Evolutionary conservation across 352 stramenopile species (phyloP).

Genomic region (Aphanomyces invadans): DNA sequence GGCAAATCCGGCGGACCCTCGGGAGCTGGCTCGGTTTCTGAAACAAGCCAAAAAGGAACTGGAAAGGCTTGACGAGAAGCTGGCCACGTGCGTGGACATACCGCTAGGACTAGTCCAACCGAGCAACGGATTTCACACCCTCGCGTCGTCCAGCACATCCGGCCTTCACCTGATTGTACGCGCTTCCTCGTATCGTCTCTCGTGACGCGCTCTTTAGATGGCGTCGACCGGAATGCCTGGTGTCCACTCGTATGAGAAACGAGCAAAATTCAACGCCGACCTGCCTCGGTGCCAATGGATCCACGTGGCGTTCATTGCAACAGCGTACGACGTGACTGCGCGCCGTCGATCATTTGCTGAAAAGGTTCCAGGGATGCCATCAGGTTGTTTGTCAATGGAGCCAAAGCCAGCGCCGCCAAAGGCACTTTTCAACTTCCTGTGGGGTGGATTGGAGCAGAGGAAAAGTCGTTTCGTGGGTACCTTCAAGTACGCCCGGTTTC

Average conservation of each 20-base stretch:
- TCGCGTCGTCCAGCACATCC: conserved; percentile 37
- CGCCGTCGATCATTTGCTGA: no score
- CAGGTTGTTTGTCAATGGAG: conserved; percentile 42
- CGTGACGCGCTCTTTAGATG: conserved; percentile 6
- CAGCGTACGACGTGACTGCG: not conserved
- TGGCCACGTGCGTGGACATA: not conserved
- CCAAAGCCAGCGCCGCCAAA: conserved; percentile 33
- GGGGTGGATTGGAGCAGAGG: conserved; percentile 34
- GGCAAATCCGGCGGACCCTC: not conserved
- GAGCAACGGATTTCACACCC: conserved; percentile 32
- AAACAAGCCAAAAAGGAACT: conserved; percentile 15
- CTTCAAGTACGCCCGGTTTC: conserved; percentile 11
- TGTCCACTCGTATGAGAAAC: conserved; percentile 13
- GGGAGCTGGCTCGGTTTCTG: conserved; percentile 12
- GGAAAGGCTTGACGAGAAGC: conserved; percentile 8
- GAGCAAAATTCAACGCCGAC: conserved; percentile 42
- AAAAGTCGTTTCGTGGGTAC: conserved; percentile 39
- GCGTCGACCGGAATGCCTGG: not conserved
- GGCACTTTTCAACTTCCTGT: conserved; percentile 56
- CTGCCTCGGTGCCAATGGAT: conserved; percentile 47
- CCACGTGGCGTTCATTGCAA: conserved; percentile 49
- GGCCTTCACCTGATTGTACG: conserved; percentile 12
- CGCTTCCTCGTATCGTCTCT: not conserved
- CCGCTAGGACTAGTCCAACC: not conserved
- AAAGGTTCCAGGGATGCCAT: conserved; percentile 41